Evolutionary conservation across 2,329 filamentous ascomycete genomes (phyloP).

Genomic region (Fusarium albidum): DNA sequence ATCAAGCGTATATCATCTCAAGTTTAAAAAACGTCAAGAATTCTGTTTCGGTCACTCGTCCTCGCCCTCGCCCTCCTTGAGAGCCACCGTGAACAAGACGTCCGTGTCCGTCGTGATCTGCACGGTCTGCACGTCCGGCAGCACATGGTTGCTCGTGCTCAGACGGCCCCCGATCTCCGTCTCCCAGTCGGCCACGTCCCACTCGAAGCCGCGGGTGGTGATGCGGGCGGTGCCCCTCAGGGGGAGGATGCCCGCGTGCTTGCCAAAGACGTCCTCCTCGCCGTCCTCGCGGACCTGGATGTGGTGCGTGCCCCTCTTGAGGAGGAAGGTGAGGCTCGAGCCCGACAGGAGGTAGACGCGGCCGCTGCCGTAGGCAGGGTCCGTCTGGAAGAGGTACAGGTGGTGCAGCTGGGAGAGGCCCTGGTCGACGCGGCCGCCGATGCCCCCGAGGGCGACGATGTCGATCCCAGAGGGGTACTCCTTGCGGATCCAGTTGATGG

Average conservation of each 20-base stretch:
- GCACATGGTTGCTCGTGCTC: conserved; percentile 83
- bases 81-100: conserved; percentile 79
- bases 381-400: conserved; percentile 70
- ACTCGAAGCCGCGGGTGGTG: conserved; percentile 82
- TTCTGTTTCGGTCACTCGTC: conserved; percentile 36
- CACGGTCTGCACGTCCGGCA: conserved; percentile 65
- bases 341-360: conserved; percentile 82
- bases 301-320: conserved; percentile 72
- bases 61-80: conserved; percentile 51
- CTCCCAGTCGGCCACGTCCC: conserved; percentile 86
- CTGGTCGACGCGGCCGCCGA: conserved; percentile 93
- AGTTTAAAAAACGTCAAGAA: neutral
- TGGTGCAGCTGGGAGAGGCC: conserved; percentile 90
- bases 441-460: conserved; percentile 83
- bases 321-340: conserved; percentile 81
- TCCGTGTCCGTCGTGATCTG: conserved; percentile 69
- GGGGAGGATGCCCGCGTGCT: conserved; percentile 87
- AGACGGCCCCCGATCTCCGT: conserved; percentile 77
- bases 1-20: conserved; percentile 9
- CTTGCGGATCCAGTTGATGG: conserved; percentile 66
- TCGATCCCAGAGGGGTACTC: conserved; percentile 54
- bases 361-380: conserved; percentile 58
- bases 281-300: conserved; percentile 69
- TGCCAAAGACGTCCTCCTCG: conserved; percentile 67
- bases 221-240: conserved; percentile 82